phyloP scores from a whole-genome alignment of 495 filamentous ascomycete genomes.

The Lophiostoma macrostomum region DNA sequence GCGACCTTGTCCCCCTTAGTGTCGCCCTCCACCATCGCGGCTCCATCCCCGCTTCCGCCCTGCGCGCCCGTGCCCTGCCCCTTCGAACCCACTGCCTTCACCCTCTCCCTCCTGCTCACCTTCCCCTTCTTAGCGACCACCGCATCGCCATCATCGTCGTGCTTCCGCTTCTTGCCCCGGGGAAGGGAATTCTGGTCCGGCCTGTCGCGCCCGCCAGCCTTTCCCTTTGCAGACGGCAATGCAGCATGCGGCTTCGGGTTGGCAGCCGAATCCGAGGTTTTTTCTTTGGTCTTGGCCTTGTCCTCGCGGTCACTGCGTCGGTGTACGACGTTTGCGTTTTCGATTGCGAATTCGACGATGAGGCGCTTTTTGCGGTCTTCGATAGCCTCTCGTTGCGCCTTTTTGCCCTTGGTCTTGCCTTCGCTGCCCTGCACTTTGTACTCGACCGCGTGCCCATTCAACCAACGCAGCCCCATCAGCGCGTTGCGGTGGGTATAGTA shows the following conservation, averaged over 20 bases:
- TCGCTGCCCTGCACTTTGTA: conserved; percentile 39
- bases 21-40: not conserved
- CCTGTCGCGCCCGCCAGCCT: too few relatives aligned
- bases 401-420: conserved; percentile 34
- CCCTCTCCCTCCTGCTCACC: conserved; percentile 27
- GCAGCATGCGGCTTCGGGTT: too few relatives aligned
- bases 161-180: conserved; percentile 28
- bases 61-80: conserved; percentile 29
- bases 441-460: conserved; percentile 78
- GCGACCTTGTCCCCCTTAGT: conserved; percentile 53
- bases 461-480: conserved; percentile 88
- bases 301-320: conserved; percentile 69
- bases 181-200: too few relatives aligned
- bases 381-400: conserved; percentile 42
- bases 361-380: conserved; percentile 69
- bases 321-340: conserved; percentile 90
- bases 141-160: conserved; percentile 1
- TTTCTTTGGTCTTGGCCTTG: conserved; percentile 57
- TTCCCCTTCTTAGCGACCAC: conserved; percentile 35
- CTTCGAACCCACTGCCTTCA: conserved; percentile 27
- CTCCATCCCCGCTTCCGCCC: conserved; percentile 30
- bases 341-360: conserved; percentile 97
- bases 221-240: too few relatives aligned
- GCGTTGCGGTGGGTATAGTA: conserved; percentile 92
- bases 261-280: too few relatives aligned